A percentile compares a stretch with the other conserved stretches of the same genome.
Evolutionary conservation across 306 rosid species (phyloP).

Genomic region (Erythrophleum fordii): DNA sequence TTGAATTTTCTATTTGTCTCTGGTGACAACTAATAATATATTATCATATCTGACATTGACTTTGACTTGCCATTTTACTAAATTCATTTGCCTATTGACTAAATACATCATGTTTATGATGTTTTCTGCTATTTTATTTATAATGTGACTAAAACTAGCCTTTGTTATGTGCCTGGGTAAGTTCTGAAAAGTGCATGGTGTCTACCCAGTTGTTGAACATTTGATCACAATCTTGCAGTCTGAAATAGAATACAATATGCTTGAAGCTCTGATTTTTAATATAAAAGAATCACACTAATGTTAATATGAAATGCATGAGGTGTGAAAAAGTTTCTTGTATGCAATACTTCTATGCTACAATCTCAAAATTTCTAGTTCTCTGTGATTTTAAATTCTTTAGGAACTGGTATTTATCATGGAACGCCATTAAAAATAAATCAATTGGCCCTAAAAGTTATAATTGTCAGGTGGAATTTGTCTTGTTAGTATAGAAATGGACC

Average conservation of each 20-base stretch:
- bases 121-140: neutral
- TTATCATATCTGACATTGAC: constrained; percentile 2
- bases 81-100: constrained; percentile 19
- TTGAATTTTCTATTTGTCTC: constrained; percentile 24
- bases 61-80: constrained; percentile 23
- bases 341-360: constrained; percentile 21
- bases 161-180: neutral
- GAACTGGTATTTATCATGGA: constrained; percentile 4
- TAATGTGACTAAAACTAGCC: neutral
- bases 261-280: neutral
- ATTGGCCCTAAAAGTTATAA: neutral
- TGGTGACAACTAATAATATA: neutral
- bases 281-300: constrained; percentile 6
- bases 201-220: neutral
- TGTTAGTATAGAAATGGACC: neutral
- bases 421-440: neutral
- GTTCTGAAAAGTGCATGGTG: constrained; percentile 28
- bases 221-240: constrained; percentile 5
- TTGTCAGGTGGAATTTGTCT: neutral
- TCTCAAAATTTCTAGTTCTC: constrained; percentile 1
- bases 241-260: neutral
- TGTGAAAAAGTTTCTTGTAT: constrained; percentile 19
- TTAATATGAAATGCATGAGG: neutral
- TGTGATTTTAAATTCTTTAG: neutral
- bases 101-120: constrained; percentile 8